phyloP scores from a whole-genome alignment of 768 basidiomycete species.

The Auriscalpium microsporum region DNA sequence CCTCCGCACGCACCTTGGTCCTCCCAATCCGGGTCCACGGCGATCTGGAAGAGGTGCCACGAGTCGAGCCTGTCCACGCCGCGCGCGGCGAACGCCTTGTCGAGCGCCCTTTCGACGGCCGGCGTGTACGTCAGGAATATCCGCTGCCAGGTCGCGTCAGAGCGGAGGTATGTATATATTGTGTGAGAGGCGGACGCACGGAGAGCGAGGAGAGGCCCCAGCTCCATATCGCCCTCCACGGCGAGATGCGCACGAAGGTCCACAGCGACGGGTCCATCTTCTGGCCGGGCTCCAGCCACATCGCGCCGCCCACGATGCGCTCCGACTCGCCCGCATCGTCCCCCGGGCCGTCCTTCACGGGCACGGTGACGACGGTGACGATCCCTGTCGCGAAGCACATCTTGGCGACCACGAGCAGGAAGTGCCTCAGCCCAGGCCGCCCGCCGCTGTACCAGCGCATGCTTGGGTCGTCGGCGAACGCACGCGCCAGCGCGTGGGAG shows the following conservation, averaged over 20 bases:
- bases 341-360: background rate
- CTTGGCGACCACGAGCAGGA: slow-evolving; percentile 10
- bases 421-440: slow-evolving; percentile 4
- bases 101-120: slow-evolving; percentile 4
- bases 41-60: slow-evolving; percentile 13
- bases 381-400: slow-evolving; percentile 8
- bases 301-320: slow-evolving; percentile 11
- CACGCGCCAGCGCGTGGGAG: slow-evolving; percentile 10
- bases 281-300: slow-evolving; percentile 15
- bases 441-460: slow-evolving; percentile 18
- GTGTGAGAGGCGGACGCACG: slow-evolving; percentile 9
- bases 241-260: slow-evolving; percentile 9
- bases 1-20: slow-evolving; percentile 6
- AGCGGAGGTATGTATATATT: background rate
- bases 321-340: no score
- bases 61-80: slow-evolving; percentile 7
- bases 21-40: slow-evolving; percentile 12
- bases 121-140: slow-evolving; percentile 5
- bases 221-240: slow-evolving; percentile 2
- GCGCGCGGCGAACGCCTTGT: slow-evolving; percentile 6
- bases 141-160: background rate
- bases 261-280: slow-evolving; percentile 4
- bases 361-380: slow-evolving; percentile 8
- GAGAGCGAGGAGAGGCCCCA: slow-evolving; percentile 13
- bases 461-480: slow-evolving; percentile 14